Percentiles rank a stretch among this genome's conserved stretches.
Evolutionary conservation across 2,329 filamentous ascomycete species (phyloP).

Genomic region (Penicillium sp.): DNA sequence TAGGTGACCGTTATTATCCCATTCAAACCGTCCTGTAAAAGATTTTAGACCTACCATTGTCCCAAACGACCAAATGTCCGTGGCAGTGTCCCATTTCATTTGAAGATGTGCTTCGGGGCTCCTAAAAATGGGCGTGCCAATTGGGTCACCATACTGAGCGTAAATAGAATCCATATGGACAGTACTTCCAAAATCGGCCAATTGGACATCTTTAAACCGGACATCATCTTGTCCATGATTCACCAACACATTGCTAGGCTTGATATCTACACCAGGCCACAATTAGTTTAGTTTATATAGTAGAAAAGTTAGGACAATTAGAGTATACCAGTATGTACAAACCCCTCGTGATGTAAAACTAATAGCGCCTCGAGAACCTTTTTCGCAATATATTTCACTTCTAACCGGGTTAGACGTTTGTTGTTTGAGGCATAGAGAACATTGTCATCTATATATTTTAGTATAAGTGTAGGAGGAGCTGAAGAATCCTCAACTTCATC

Average conservation of each 20-base stretch:
- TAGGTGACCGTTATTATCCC: background rate
- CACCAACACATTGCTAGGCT: background rate
- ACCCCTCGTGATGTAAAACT: background rate
- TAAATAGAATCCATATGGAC: background rate
- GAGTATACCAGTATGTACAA: background rate
- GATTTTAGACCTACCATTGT: constrained; percentile 13
- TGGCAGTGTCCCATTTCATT: constrained; percentile 21
- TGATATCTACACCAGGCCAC: background rate
- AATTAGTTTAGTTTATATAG: background rate
- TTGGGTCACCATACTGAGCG: background rate
- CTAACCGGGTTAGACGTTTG: background rate
- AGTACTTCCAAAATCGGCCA: background rate
- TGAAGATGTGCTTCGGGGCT: constrained; percentile 23
- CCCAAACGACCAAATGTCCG: constrained; percentile 28
- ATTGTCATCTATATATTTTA: background rate
- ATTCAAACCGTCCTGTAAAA: background rate
- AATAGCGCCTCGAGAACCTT: background rate
- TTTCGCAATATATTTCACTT: background rate
- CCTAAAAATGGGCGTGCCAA: constrained; percentile 15
- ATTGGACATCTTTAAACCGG: background rate
- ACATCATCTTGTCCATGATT: background rate
- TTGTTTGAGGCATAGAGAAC: background rate
- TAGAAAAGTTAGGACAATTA: background rate
- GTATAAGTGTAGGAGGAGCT: background rate
- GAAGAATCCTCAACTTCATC: background rate